Percentiles rank a stretch among this genome's conserved stretches.
Evolutionary conservation across 2,329 filamentous ascomycete genomes (phyloP).

Genomic region (Ophiostoma piceae): DNA sequence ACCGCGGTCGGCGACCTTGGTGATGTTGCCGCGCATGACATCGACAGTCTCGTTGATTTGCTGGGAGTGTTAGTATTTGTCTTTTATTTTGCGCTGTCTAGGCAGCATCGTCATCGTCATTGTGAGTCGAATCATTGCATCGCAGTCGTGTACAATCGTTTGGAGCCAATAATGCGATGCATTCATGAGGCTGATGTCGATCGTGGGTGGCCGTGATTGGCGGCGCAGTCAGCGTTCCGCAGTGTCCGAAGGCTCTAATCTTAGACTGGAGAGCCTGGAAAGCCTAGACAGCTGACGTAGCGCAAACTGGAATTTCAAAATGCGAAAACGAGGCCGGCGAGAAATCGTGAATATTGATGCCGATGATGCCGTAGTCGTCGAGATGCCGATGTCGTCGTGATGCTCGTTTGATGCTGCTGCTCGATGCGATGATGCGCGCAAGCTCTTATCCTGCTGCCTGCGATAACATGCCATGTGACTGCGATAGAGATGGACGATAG

Average conservation of each 20-base stretch:
- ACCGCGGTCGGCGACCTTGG: conserved; percentile 91
- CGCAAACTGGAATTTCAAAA: neutral
- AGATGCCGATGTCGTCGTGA: neutral
- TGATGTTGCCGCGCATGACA: conserved; percentile 96
- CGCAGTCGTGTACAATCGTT: too few species aligned
- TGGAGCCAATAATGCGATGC: too few species aligned
- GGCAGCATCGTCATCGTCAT: neutral
- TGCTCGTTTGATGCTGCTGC: too few species aligned
- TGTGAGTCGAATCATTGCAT: too few species aligned
- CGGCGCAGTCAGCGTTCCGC: neutral
- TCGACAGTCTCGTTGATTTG: conserved; percentile 96
- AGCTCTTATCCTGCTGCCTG: neutral
- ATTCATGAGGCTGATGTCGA: neutral
- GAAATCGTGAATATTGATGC: neutral
- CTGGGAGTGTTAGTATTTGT: conserved; percentile 43
- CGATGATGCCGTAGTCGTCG: neutral
- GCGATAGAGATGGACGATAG: neutral
- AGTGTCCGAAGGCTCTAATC: conserved; percentile 5
- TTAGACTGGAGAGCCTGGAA: too few species aligned
- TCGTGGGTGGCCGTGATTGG: neutral
- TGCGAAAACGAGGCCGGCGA: neutral
- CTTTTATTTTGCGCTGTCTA: neutral
- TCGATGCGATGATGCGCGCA: conserved; percentile 4
- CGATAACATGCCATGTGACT: conserved; percentile 3
- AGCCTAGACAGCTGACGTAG: neutral